Base-by-base conservation (phyloP, 768 basidiomycete genomes). In the Dacryopinax spathularia region DNA sequence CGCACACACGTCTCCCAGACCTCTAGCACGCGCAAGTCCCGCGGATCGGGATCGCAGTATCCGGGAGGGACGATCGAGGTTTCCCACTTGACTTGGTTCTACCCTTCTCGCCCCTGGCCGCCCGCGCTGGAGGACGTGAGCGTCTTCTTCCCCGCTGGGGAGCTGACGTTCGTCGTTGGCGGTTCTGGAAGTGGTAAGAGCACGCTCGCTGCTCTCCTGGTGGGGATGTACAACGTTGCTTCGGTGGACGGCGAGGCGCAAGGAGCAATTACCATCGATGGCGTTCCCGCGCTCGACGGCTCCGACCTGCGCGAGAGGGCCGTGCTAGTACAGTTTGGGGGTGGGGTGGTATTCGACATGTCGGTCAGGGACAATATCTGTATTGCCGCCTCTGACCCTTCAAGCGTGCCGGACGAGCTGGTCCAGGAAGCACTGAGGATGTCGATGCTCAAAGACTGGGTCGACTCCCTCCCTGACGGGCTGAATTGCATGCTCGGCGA, bases 381-480 rank as follows among this genome's bases (percentile, higher is more conserved):
- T 0, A 81, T 95, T 64, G 91, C 71, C 25, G 66, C 66, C 13
- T 71, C 72, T 9, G 74, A 67, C 33, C 43, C 62, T 18, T 35
- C 48, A 62, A 78, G 82, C 25, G 85, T 85, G 20, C 81, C 81
- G 1, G 75, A 84, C 35, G 75, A 78, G 18, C 86, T 92, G 71
- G 89, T 98, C 1, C 80, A 86, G 41, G 81, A 84, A 16, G 94
- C 91, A 0, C 94, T 92, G 70, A 78, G 82, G n/a, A 83, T 82
- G 7, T 91, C 91, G 0, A 78, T 95, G 72, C 79, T 97, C 68
- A 88, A 95, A 68, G 89, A 91, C 61, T 99, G 94, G 73, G 80
- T 96, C 3, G 73, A 76, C 16, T 88, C 86, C 62, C 75, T 98
- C n/a, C 91, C 90, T 0, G 80, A 86, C 2, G 91, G 92, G 0